These are phyloP conservation scores for Pichia californica DNA, from an alignment of 805 yeast species.

Conservation along the genomic window DNA sequence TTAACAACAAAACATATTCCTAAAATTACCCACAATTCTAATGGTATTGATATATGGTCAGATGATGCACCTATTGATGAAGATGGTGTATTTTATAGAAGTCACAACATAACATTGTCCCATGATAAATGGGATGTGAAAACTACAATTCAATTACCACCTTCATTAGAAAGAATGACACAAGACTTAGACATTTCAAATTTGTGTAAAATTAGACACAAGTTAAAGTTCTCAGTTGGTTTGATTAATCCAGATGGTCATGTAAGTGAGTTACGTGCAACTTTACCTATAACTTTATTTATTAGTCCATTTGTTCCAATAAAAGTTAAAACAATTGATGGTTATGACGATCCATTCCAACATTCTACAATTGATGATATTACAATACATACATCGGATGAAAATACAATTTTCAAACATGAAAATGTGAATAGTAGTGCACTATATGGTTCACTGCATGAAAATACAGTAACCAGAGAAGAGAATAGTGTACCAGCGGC, in stretches of 20 bases:
- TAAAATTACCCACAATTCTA: constrained; percentile 31
- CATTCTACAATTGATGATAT: constrained; percentile 23
- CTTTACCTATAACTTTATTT: constrained; percentile 60
- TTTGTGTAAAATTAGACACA: constrained; percentile 80
- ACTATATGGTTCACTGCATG: background rate
- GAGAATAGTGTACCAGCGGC: constrained; percentile 11
- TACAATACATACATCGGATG: constrained; percentile 22
- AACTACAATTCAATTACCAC: constrained; percentile 57
- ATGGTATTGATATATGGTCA: constrained; percentile 37
- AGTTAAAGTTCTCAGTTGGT: constrained; percentile 73
- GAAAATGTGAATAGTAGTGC: constrained; percentile 13
- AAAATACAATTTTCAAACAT: constrained; percentile 22
- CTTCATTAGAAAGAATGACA: constrained; percentile 65
- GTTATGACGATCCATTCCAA: constrained; percentile 21
- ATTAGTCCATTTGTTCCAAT: constrained; percentile 72
- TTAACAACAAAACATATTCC: constrained; percentile 44
- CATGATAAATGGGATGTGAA: constrained; percentile 73
- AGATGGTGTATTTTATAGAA: constrained; percentile 35
- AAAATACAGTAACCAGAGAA: no score
- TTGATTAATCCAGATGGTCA: constrained; percentile 88
- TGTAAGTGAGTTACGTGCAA: constrained; percentile 83
- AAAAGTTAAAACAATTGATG: constrained; percentile 36
- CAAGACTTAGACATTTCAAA: constrained; percentile 77
- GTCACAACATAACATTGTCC: constrained; percentile 23
- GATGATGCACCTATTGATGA: constrained; percentile 27